These are phyloP conservation scores for Penicillium pancosmium DNA, from an alignment of 495 filamentous ascomycete species.

Conservation along the genomic window DNA sequence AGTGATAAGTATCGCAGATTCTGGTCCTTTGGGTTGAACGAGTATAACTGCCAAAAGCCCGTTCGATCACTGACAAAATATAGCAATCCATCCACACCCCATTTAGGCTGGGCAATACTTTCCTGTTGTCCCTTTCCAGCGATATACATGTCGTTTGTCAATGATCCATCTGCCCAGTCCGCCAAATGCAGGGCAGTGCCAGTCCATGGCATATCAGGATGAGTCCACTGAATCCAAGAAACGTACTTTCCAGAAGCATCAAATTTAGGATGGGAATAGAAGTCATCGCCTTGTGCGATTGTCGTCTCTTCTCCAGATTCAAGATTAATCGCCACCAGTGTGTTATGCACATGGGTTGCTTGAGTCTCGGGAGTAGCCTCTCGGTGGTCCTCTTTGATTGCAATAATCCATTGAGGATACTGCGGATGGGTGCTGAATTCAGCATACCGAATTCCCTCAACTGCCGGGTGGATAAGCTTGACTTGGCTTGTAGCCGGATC, in stretches of 20 bases:
- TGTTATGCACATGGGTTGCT: constrained; percentile 30
- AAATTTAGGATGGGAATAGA: constrained; percentile 52
- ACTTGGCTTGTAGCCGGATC: constrained; percentile 29
- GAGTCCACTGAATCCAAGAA: constrained; percentile 53
- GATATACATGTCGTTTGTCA: constrained; percentile 24
- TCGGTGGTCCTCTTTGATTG: constrained; percentile 51
- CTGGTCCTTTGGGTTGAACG: constrained; percentile 18
- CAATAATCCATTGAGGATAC: constrained; percentile 38
- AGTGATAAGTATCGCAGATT: constrained; percentile 16
- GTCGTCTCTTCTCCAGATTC: constrained; percentile 17
- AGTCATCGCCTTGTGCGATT: constrained; percentile 44
- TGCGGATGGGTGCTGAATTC: constrained; percentile 40
- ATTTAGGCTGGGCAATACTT: constrained; percentile 48
- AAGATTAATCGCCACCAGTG: constrained; percentile 28
- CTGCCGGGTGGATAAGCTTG: constrained; percentile 18
- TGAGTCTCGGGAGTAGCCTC: constrained; percentile 34
- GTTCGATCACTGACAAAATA: constrained; percentile 46
- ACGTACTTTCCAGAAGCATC: constrained; percentile 44
- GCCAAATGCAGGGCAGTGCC: constrained; percentile 44
- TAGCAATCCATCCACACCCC: constrained; percentile 44
- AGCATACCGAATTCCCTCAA: constrained; percentile 39
- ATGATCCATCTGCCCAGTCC: constrained; percentile 32
- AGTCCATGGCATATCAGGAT: constrained; percentile 54
- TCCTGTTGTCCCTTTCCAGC: constrained; percentile 35
- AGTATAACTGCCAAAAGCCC: constrained; percentile 48